Base-by-base conservation (phyloP, 2,329 filamentous ascomycete species). In the Hypoxylon sp. region DNA sequence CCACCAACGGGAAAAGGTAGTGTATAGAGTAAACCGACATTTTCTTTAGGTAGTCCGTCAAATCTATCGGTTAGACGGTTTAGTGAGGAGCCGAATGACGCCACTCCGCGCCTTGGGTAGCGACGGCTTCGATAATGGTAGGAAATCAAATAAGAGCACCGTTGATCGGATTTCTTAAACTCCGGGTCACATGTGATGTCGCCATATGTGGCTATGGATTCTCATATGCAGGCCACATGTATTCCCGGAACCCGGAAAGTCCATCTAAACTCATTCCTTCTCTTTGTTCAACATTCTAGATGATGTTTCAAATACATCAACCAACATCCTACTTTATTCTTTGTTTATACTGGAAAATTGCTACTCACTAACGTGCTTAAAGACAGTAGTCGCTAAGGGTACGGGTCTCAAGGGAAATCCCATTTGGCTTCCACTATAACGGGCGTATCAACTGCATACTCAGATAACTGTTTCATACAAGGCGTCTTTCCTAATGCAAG, bases 121-220 rank as follows among this genome's bases (percentile, higher is more conserved):
- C 3, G 10, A 48, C 30, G 27, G 30, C n/a, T 35, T 27, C 7
- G 17, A 30, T 31, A 33, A 11, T 33, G 25, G 5, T 27, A 27
- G 42, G 30, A 48, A n/a, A 17, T 22, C 6, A 37, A 46, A 44
- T 20, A 50, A 59, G 33, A 54, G 22, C 14, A 10, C 53, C 31
- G n/a, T 54, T 55, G 33, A 35, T 63, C 33, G 46, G 48, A 6
- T 44, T 44, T 59, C 17, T 61, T 63, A 66, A 66, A 65, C 31
- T 63, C 66, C 62, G 51, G n/a, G 49, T 66, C 65, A 66, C 68
- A 61, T 68, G 59, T n/a, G 49, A 65, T 56, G 64, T 70, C 48
- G 54, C 62, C 56, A 61, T 68, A 33, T 44, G 14, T 13, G 33
- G 33, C 11, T 2, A 37, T 37, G 11, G 33, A 37, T 37, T 49